Evolutionary conservation across 2,329 filamentous ascomycete genomes (phyloP).

Genomic region (Penicillium sp.): DNA sequence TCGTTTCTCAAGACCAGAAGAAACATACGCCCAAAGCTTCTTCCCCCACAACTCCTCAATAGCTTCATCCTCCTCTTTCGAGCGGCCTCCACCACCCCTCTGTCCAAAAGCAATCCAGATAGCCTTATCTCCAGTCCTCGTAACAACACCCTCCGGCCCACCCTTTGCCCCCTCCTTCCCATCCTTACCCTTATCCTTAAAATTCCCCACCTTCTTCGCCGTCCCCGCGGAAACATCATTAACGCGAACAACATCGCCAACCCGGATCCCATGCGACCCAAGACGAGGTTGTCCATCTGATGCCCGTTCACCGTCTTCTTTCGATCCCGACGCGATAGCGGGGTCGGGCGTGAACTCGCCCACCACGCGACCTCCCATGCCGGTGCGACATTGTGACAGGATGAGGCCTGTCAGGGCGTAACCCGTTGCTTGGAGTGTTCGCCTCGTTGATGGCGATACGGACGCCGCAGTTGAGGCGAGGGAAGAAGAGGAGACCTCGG

Average conservation of each 20-base stretch:
- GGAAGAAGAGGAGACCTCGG: conserved; percentile 44
- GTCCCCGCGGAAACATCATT: conserved; percentile 33
- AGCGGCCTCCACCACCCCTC: conserved; percentile 32
- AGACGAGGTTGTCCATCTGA: conserved; percentile 42
- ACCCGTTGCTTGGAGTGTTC: conserved; percentile 43
- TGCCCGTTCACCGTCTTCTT: conserved; percentile 33
- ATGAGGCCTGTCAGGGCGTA: conserved; percentile 53
- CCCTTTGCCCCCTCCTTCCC: conserved; percentile 29
- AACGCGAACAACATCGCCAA: conserved; percentile 49
- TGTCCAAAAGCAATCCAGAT: conserved; percentile 48
- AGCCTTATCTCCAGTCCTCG: conserved; percentile 41
- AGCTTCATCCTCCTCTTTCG: conserved; percentile 44
- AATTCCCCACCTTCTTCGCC: conserved; percentile 26
- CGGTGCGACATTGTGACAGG: conserved; percentile 75
- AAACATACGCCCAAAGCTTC: conserved; percentile 62
- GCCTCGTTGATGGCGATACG: conserved; percentile 43
- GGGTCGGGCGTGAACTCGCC: conserved; percentile 73
- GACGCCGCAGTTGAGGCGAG: conserved; percentile 41
- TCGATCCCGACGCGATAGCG: conserved; percentile 54
- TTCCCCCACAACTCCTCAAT: conserved; percentile 52
- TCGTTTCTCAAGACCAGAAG: not conserved
- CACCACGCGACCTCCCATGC: conserved; percentile 85
- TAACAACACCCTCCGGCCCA: conserved; percentile 48
- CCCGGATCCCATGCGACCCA: conserved; percentile 48
- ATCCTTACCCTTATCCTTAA: conserved; percentile 36